Evolutionary conservation across 2,329 filamentous ascomycete genomes (phyloP).

Genomic region (Escovopsis weberi): DNA sequence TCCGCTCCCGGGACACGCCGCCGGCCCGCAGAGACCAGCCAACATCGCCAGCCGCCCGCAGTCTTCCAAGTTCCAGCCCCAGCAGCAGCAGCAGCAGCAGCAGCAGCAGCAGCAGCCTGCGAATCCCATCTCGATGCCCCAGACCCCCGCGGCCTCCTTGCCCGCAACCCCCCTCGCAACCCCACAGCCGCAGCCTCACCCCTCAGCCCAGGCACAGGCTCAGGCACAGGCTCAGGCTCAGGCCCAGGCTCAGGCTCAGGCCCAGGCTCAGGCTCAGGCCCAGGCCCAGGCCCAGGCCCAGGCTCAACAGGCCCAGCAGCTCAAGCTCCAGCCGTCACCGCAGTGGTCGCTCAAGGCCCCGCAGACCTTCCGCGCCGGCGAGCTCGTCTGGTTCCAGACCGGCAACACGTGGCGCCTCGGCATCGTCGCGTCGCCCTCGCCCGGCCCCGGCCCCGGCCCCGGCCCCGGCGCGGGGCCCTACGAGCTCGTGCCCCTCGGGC

Average conservation of each 20-base stretch:
- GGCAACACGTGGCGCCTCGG: conserved; percentile 33
- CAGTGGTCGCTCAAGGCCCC: conserved; percentile 20
- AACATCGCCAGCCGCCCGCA: conserved; percentile 9
- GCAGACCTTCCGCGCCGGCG: conserved; percentile 31
- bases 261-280: conserved; percentile 7
- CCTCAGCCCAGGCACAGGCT: conserved; percentile 6
- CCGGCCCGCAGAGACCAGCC: conserved; percentile 16
- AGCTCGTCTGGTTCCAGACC: conserved; percentile 36
- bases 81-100: background rate
- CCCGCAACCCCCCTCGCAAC: background rate
- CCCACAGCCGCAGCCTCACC: conserved; percentile 2
- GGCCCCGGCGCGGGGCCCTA: conserved; percentile 6
- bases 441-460: conserved; percentile 10
- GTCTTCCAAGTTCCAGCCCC: conserved; percentile 1
- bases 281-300: conserved; percentile 7
- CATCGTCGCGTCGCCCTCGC: conserved; percentile 22
- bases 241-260: conserved; percentile 7
- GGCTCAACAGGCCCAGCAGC: conserved; percentile 1
- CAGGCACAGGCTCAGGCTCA: conserved; percentile 6
- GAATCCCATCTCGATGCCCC: conserved; percentile 1
- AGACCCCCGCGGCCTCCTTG: background rate
- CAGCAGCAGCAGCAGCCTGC: background rate
- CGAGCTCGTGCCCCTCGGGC: conserved; percentile 27
- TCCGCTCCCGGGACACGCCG: conserved; percentile 17
- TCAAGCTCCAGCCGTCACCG: conserved; percentile 4